Conservation (phyloP, 2,329 filamentous ascomycete genomes). For the Bertia moriformis region DNA sequence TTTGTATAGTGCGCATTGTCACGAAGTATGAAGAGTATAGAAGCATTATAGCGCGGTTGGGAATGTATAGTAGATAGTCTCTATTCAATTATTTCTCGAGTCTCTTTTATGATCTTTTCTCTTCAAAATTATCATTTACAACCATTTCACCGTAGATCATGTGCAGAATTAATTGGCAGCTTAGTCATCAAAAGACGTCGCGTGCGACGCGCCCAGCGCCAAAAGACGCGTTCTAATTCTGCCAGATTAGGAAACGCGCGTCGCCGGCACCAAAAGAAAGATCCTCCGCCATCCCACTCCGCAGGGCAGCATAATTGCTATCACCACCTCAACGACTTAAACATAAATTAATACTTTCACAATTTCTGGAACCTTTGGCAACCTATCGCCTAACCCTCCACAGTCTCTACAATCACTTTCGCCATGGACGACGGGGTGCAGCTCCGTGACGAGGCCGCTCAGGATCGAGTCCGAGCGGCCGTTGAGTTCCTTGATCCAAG, state of each 20-base stretch:
- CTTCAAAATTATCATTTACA: too few species aligned
- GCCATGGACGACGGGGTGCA: constrained; percentile 39
- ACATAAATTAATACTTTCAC: not conserved
- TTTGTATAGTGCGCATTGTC: too few species aligned
- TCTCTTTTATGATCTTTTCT: too few species aligned
- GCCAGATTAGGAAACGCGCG: not conserved
- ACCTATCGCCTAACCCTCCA: not conserved
- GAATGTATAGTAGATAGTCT: too few species aligned
- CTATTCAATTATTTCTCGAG: too few species aligned
- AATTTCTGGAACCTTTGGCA: not conserved
- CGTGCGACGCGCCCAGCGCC: not conserved
- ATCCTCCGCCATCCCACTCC: not conserved
- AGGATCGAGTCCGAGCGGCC: constrained; percentile 48
- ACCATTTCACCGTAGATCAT: too few species aligned
- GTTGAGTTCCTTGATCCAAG: constrained; percentile 59
- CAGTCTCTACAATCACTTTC: not conserved
- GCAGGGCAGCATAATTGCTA: too few species aligned
- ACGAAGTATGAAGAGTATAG: too few species aligned
- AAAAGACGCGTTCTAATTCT: constrained; percentile 1
- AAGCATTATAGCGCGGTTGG: too few species aligned
- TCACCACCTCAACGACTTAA: too few species aligned
- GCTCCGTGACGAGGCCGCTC: constrained; percentile 49
- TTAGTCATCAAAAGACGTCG: not conserved
- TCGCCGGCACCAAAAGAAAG: not conserved
- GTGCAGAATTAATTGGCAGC: not conserved